These are phyloP conservation scores for Fusarium transvaalense DNA, from an alignment of 2,329 filamentous ascomycete genomes.

Conservation along the genomic window DNA sequence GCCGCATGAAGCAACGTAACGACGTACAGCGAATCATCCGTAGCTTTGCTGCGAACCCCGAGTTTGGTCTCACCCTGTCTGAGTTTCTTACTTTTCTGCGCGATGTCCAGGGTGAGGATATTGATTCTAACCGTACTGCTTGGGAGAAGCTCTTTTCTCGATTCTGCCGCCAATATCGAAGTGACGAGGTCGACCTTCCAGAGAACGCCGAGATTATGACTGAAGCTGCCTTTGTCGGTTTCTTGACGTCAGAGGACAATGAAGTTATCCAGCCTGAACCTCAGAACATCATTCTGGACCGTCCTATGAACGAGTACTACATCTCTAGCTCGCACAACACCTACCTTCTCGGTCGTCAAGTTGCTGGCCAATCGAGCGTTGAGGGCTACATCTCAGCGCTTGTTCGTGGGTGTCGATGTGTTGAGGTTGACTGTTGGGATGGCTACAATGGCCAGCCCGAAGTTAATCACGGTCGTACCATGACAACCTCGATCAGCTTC, in stretches of 20 bases:
- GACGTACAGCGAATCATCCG: conserved; percentile 84
- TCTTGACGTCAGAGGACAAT: conserved; percentile 81
- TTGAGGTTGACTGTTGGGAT: conserved; percentile 99
- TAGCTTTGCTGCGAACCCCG: conserved; percentile 67
- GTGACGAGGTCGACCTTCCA: conserved; percentile 58
- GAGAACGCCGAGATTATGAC: conserved; percentile 73
- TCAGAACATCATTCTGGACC: conserved; percentile 75
- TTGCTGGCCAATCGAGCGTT: conserved; percentile 89
- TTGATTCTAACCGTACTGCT: conserved; percentile 71
- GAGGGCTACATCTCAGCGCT: conserved; percentile 95
- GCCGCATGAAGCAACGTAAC: conserved; percentile 83
- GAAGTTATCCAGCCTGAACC: conserved; percentile 72
- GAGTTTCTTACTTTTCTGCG: conserved; percentile 84
- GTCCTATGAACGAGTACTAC: conserved; percentile 95
- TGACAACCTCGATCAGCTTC: conserved; percentile 91
- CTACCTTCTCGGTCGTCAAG: conserved; percentile 91
- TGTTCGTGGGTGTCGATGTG: conserved; percentile 89
- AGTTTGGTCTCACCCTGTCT: conserved; percentile 74
- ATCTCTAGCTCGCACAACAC: conserved; percentile 99
- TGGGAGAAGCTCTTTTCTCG: conserved; percentile 82
- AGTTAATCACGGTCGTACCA: conserved; percentile 90
- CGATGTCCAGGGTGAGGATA: conserved; percentile 79
- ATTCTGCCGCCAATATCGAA: conserved; percentile 71
- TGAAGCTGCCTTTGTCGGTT: conserved; percentile 81
- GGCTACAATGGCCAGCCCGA: conserved; percentile 87